Conservation (phyloP, 2,329 filamentous ascomycete genomes). For the Aspergillus versicolor region DNA sequence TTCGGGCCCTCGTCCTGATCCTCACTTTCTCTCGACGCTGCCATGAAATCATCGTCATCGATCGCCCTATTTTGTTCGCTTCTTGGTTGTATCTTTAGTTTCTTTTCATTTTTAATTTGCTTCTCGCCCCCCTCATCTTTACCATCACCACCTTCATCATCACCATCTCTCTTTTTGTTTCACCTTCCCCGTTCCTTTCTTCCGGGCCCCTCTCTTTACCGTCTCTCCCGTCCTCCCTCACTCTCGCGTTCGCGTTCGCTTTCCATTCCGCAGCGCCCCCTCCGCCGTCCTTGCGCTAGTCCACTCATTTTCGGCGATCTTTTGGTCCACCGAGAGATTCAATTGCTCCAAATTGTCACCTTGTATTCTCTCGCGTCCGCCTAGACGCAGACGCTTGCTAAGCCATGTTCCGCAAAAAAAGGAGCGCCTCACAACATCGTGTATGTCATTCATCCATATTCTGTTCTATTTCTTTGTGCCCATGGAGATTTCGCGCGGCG, state of each 20-base stretch:
- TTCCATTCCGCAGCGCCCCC: slow-evolving; percentile 4
- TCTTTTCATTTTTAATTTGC: slow-evolving; percentile 4
- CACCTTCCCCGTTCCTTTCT: neutral
- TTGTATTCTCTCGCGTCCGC: slow-evolving; percentile 12
- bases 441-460: slow-evolving; percentile 20
- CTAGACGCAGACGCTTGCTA: slow-evolving; percentile 11
- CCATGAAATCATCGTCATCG: slow-evolving; percentile 5
- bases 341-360: slow-evolving; percentile 1
- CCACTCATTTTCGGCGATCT: slow-evolving; percentile 1
- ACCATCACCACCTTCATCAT: neutral
- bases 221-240: neutral
- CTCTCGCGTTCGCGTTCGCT: slow-evolving; percentile 4
- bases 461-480: neutral
- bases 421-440: slow-evolving; percentile 43
- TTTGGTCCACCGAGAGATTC: neutral
- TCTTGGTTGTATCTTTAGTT: neutral
- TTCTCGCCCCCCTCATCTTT: neutral
- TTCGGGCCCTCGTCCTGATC: neutral
- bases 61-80: neutral
- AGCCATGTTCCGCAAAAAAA: slow-evolving; percentile 43
- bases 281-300: slow-evolving; percentile 5
- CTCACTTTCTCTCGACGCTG: neutral
- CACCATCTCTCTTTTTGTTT: slow-evolving; percentile 1
- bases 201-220: neutral
- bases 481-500: neutral